Evolutionary conservation across 139 green algal species (phyloP).

Genomic region (Zygnema cylindricum): DNA sequence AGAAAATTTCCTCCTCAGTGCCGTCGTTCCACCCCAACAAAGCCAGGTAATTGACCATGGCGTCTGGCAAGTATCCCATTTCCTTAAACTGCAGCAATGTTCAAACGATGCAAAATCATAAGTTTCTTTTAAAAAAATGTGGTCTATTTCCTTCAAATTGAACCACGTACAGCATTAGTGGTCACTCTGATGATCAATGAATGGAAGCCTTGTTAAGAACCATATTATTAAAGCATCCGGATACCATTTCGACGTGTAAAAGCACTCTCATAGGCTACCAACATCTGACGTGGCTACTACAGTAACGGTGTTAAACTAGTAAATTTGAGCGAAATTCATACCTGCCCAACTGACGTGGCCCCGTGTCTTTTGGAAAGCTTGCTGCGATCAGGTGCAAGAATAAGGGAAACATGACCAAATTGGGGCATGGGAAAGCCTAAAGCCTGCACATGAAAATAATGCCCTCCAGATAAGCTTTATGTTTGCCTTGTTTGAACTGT

Average conservation of each 20-base stretch:
- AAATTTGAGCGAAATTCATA: no score
- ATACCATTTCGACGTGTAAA: no score
- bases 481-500: not conserved
- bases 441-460: slow-evolving; percentile 66
- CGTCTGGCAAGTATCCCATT: slow-evolving; percentile 86
- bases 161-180: no score
- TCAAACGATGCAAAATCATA: no score
- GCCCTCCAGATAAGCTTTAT: not conserved
- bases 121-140: no score
- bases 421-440: slow-evolving; percentile 83
- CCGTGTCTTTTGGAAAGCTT: slow-evolving; percentile 98
- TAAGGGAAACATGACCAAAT: slow-evolving; percentile 95
- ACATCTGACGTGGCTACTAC: no score
- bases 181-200: no score
- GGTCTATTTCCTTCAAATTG: no score
- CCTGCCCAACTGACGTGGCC: slow-evolving; percentile 89
- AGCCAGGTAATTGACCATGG: slow-evolving; percentile 96
- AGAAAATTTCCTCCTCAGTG: slow-evolving; percentile 95
- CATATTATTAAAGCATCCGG: no score
- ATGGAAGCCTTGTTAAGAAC: no score
- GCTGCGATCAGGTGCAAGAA: slow-evolving; percentile 94
- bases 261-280: no score
- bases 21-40: slow-evolving; percentile 99
- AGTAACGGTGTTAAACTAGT: no score
- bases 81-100: slow-evolving; percentile 86